A percentile compares a stretch with the other conserved stretches of the same genome.
Conservation (phyloP, 495 filamentous ascomycete species). For the Neurospora sp. region DNA sequence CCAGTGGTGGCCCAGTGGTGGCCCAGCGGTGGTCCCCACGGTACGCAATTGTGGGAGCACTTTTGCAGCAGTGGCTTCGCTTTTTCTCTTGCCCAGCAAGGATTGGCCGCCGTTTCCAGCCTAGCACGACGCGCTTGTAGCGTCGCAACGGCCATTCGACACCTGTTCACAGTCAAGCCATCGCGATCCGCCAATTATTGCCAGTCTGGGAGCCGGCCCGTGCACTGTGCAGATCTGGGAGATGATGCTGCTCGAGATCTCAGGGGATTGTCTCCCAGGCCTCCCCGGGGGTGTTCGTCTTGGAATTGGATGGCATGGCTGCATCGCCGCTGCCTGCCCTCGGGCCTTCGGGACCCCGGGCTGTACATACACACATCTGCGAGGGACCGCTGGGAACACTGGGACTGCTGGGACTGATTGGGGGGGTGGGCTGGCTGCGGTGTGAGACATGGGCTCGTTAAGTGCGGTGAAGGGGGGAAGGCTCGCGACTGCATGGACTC, state of each 20-base stretch:
- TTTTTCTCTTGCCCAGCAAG: not conserved
- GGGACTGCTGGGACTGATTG: not conserved
- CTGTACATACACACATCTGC: not conserved
- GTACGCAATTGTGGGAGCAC: not conserved
- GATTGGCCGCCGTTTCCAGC: not conserved
- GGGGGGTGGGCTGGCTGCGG: not conserved
- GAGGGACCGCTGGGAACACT: not conserved
- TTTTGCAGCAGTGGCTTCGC: not conserved
- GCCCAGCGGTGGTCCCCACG: not conserved
- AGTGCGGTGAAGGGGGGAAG: not conserved
- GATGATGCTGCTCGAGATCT: not conserved
- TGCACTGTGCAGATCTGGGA: not conserved
- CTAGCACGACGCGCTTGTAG: not conserved
- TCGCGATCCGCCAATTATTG: not conserved
- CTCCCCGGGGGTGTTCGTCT: not conserved
- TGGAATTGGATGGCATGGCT: not conserved
- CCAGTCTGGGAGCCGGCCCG: not conserved
- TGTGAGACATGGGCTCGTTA: not conserved
- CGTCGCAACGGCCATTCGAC: not conserved
- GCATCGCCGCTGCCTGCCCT: not conserved
- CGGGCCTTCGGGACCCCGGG: not conserved
- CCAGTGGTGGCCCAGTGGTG: not conserved
- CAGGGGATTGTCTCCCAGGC: not conserved
- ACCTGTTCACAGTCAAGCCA: not conserved
- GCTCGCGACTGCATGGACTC: not conserved